Evolutionary conservation across 1,139 yeast genomes (phyloP).

Genomic region (Yamadazyma epiphylla): DNA sequence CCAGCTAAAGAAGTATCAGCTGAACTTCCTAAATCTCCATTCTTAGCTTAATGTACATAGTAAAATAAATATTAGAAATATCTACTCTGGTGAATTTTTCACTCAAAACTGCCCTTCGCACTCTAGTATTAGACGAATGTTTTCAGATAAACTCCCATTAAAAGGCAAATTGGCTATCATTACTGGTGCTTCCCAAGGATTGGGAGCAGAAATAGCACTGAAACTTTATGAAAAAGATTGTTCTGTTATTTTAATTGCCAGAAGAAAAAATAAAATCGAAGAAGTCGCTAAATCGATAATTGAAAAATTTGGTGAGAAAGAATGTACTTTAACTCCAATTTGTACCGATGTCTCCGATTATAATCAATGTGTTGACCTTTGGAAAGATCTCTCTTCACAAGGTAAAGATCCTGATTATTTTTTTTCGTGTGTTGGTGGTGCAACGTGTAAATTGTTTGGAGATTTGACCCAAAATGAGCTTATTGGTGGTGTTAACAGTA

Average conservation of each 20-base stretch:
- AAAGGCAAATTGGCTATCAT: slow-evolving; percentile 64
- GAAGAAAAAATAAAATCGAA: slow-evolving; percentile 58
- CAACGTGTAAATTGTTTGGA: slow-evolving; percentile 72
- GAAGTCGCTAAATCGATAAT: slow-evolving; percentile 8
- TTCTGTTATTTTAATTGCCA: slow-evolving; percentile 67
- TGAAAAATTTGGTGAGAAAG: slow-evolving; percentile 10
- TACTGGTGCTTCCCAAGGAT: slow-evolving; percentile 94
- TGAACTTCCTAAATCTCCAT: slow-evolving; percentile 37
- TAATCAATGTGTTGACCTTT: slow-evolving; percentile 37
- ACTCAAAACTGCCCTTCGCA: too few relatives aligned
- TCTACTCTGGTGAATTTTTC: neutral
- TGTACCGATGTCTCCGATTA: slow-evolving; percentile 69
- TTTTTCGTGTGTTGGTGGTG: slow-evolving; percentile 85
- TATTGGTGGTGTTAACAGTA: slow-evolving; percentile 56
- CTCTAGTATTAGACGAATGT: too few relatives aligned
- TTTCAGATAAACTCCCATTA: slow-evolving; percentile 26
- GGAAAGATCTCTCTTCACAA: slow-evolving; percentile 20
- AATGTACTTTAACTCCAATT: slow-evolving; percentile 41
- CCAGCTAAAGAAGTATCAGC: slow-evolving; percentile 10
- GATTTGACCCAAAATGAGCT: slow-evolving; percentile 63
- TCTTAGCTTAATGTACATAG: slow-evolving; percentile 3
- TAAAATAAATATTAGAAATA: too few relatives aligned
- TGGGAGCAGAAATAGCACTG: slow-evolving; percentile 77
- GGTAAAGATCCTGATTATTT: slow-evolving; percentile 62
- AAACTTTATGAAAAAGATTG: slow-evolving; percentile 57